Conservation (phyloP, 345 rosid species). For the Ricinus communis region DNA sequence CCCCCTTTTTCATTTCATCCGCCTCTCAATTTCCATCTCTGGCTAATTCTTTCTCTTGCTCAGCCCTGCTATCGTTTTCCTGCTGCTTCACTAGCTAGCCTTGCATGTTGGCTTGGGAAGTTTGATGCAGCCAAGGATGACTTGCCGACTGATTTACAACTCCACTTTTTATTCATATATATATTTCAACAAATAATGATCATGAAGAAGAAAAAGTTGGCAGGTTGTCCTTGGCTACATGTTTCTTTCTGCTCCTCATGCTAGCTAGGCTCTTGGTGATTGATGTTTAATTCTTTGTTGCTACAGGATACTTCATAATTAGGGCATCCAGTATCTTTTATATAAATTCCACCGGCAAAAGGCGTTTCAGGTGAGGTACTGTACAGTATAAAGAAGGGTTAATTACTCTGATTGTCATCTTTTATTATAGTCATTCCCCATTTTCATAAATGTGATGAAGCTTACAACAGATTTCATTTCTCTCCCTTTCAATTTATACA, state of each 20-base stretch:
- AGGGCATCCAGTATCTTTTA: no score
- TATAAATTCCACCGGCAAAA: no score
- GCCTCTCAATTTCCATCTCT: background rate
- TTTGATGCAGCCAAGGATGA: constrained; percentile 61
- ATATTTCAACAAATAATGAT: no score
- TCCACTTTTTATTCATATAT: background rate
- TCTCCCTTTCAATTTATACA: no score
- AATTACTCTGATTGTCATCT: no score
- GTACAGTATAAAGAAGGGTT: no score
- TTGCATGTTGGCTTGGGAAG: constrained; percentile 27
- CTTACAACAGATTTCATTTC: no score
- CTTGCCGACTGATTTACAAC: constrained; percentile 60
- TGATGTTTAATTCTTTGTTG: background rate
- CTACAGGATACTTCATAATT: background rate
- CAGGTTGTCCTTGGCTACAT: constrained; percentile 51
- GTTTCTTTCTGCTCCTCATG: constrained; percentile 44
- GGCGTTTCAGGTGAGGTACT: no score
- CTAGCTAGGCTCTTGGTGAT: constrained; percentile 35
- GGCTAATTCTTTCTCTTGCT: no score
- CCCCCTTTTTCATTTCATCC: background rate
- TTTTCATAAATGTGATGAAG: no score
- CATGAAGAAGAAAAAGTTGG: constrained; percentile 21
- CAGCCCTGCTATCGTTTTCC: background rate
- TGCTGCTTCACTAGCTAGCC: constrained; percentile 9
- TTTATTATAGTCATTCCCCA: no score